Evolutionary conservation across 2,329 filamentous ascomycete genomes (phyloP), one percentile per base, ranked within the genome.

Genomic region (Aaosphaeria pasadenensis): DNA sequence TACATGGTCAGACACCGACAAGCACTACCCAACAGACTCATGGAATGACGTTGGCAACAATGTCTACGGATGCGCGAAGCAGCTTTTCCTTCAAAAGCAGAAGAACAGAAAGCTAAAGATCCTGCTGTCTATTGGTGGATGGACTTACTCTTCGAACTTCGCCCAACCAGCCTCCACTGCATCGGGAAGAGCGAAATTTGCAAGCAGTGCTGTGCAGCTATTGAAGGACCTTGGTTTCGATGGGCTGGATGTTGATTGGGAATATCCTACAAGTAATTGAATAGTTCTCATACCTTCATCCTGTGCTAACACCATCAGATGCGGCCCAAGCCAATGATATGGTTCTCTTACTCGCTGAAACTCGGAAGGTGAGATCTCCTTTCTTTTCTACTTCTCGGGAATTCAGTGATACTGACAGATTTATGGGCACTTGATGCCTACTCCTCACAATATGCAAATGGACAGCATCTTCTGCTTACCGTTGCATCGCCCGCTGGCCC

Each of bases 401-500:
- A 39, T 17, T 13, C 24, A n/a, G 30, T 42, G 33, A 49, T 28
- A 24, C 5, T 28, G 40, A 28, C 33, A n/a, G 9, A 36, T n/a
- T 36, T 11, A 36, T n/a, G 71, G 66, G 70, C 72, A 31, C 58
- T 77, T 4, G 66, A 74, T 51, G 58, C 53, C 5, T 77, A 77
- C 58, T 69, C 72, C 11, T 50, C 64, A 9, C 51, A 60, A 5
- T 55, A 75, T 48, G 70, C 70, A 6, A 62, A 66, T 11, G 68
- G 64, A 1, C 62, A 71, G 13, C 72, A 74, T 41, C 71, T 77
- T 43, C 62, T 77, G 2, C 65, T 79, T 11, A 78, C 74, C 3
- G 69, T 74, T 13, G 75, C 76, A 7, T 73, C 70, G 4, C 73
- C 75, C 24, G 75, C 73, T 5, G 65, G 75, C n/a, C 69, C 75